phyloP scores from a whole-genome alignment of 2,329 filamentous ascomycete genomes.

The Cordyceps tenuipes region DNA sequence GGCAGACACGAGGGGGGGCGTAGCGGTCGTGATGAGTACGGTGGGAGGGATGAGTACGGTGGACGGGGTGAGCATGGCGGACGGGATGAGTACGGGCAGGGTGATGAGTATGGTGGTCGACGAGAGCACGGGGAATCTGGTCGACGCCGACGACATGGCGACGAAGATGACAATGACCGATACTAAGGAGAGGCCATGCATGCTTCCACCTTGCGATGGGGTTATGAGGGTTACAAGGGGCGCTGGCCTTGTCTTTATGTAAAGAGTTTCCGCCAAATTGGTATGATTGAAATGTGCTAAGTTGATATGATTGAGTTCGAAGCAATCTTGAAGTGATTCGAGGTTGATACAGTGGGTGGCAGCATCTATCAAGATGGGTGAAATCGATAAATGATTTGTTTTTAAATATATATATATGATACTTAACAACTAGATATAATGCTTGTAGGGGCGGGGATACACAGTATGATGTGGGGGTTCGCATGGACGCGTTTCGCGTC shows the following conservation, averaged over 20 bases:
- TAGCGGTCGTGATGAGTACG: not conserved
- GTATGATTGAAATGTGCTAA: not conserved
- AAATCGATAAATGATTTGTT: too few relatives aligned
- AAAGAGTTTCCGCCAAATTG: not conserved
- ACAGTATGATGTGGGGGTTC: not conserved
- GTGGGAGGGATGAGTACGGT: not conserved
- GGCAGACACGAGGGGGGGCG: not conserved
- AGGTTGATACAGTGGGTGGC: not conserved
- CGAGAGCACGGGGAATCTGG: not conserved
- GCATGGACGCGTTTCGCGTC: not conserved
- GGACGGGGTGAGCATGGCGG: not conserved
- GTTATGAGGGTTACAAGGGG: not conserved
- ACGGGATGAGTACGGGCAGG: not conserved
- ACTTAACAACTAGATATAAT: too few relatives aligned
- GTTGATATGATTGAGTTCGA: not conserved
- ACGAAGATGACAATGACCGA: slow-evolving; percentile 1
- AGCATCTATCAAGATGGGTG: too few relatives aligned
- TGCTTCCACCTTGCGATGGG: not conserved
- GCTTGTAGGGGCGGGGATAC: too few relatives aligned
- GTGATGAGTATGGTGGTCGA: not conserved
- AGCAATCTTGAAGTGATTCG: not conserved
- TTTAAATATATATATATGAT: too few relatives aligned
- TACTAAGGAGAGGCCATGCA: not conserved
- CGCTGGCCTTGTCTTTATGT: not conserved
- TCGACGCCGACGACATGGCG: not conserved